phyloP scores from a whole-genome alignment of 768 basidiomycete genomes.

The Scleroderma bovista region DNA sequence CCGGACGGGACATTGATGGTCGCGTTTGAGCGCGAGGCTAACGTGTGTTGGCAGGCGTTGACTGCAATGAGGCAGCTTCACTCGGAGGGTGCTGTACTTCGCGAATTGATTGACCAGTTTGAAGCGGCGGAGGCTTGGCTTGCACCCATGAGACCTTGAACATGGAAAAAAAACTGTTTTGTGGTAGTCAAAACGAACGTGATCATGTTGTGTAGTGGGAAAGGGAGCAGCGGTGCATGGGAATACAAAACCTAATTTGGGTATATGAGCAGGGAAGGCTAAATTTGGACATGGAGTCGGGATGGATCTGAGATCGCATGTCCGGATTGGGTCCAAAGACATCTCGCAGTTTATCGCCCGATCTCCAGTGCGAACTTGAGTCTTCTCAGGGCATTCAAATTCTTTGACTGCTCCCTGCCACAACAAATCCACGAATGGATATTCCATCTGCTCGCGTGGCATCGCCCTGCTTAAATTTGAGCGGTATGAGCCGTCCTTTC shows the following conservation, averaged over 20 bases:
- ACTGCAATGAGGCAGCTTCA: slow-evolving; percentile 87
- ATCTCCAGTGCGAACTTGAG: slow-evolving; percentile 14
- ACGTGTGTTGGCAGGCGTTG: slow-evolving; percentile 54
- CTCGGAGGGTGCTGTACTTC: slow-evolving; percentile 72
- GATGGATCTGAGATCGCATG: slow-evolving; percentile 20
- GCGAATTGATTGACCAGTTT: slow-evolving; percentile 91
- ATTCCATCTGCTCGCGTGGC: slow-evolving; percentile 25
- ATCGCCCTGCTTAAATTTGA: slow-evolving; percentile 14
- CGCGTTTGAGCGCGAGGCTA: slow-evolving; percentile 15
- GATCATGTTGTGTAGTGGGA: not conserved
- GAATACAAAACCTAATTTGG: not conserved
- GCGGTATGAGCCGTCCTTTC: slow-evolving; percentile 8
- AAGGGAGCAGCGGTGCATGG: not conserved
- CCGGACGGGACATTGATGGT: slow-evolving; percentile 3
- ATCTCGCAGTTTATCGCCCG: slow-evolving; percentile 20
- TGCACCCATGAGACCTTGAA: slow-evolving; percentile 82
- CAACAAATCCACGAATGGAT: slow-evolving; percentile 12
- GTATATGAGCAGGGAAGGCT: not conserved
- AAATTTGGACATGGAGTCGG: not conserved
- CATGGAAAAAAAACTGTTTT: slow-evolving; percentile 1
- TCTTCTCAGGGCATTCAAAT: slow-evolving; percentile 11
- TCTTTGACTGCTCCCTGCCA: slow-evolving; percentile 10
- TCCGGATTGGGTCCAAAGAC: not conserved
- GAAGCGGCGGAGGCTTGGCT: slow-evolving; percentile 95
- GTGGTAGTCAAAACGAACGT: not conserved